Percentiles rank a stretch among this genome's conserved stretches.
Conservation (phyloP, 75 land plant genomes). For the Cryptomeria japonica region DNA sequence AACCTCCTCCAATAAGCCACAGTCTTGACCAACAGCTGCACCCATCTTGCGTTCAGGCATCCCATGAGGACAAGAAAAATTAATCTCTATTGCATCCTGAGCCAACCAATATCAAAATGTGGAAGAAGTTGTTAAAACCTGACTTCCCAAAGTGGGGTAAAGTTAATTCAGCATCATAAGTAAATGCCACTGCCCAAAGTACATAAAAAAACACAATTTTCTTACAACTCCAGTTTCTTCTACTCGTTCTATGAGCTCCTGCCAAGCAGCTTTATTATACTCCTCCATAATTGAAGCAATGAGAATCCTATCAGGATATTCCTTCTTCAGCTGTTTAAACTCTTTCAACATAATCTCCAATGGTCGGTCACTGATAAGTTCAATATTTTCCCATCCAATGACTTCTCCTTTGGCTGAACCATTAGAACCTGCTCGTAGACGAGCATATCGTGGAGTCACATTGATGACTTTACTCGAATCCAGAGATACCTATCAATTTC, state of each 20-base stretch:
- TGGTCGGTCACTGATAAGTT: conserved; percentile 97
- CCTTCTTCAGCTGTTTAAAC: conserved; percentile 85
- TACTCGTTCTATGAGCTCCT: conserved; percentile 95
- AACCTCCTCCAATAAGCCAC: conserved; percentile 82
- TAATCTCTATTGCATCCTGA: conserved; percentile 96
- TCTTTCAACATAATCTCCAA: conserved; percentile 96
- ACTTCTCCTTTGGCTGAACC: conserved; percentile 84
- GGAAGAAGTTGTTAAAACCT: conserved; percentile 5
- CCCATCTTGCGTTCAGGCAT: conserved; percentile 99
- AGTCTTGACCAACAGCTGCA: conserved; percentile 98
- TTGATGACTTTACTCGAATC: conserved; percentile 97
- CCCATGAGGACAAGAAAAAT: conserved; percentile 99
- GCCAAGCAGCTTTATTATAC: conserved; percentile 93
- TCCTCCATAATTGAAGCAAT: conserved; percentile 99
- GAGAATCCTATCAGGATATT: conserved; percentile 92
- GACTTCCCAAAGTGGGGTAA: not conserved
- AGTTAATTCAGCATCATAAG: not conserved
- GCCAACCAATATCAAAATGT: not conserved
- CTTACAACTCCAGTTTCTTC: conserved; percentile 97
- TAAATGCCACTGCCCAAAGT: not conserved
- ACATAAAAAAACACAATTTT: not conserved
- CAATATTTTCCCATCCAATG: conserved; percentile 99
- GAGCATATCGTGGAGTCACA: conserved; percentile 97
- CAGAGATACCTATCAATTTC: conserved; percentile 69
- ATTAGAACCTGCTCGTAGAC: conserved; percentile 61